phyloP scores from a whole-genome alignment of 768 basidiomycete species.

The Mycena latifolia region DNA sequence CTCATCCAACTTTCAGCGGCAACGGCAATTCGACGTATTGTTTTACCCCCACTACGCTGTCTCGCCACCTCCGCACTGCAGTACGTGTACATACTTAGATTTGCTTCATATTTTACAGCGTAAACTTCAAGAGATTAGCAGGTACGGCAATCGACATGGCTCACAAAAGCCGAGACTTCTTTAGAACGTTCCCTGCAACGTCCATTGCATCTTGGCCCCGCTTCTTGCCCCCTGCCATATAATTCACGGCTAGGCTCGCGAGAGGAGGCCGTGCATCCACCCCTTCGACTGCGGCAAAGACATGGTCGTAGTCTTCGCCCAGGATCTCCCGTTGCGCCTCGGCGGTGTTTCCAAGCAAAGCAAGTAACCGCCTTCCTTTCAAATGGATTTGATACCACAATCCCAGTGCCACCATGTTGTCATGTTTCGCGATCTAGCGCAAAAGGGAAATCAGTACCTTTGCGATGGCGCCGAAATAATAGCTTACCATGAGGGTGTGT shows the following conservation, averaged over 20 bases:
- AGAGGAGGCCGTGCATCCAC: slow-evolving; percentile 5
- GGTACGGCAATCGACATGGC: no score
- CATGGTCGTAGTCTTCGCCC: background rate
- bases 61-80: no score
- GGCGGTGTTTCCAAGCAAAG: background rate
- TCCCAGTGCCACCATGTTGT: background rate
- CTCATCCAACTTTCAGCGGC: no score
- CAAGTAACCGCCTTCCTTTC: slow-evolving; percentile 4
- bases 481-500: slow-evolving; percentile 9
- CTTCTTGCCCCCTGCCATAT: background rate
- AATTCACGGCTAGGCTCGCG: background rate
- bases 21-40: no score
- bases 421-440: slow-evolving; percentile 12
- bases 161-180: background rate
- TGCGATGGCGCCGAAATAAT: background rate
- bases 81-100: no score
- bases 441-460: background rate
- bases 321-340: slow-evolving; percentile 8
- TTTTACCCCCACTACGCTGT: no score
- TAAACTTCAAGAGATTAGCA: no score
- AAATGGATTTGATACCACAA: slow-evolving; percentile 5
- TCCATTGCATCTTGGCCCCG: background rate
- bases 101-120: no score
- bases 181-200: background rate
- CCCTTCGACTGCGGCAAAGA: slow-evolving; percentile 1